These are phyloP conservation scores for Dryas integrifolia DNA, from an alignment of 331 rosid genomes.

Conservation along the genomic window DNA sequence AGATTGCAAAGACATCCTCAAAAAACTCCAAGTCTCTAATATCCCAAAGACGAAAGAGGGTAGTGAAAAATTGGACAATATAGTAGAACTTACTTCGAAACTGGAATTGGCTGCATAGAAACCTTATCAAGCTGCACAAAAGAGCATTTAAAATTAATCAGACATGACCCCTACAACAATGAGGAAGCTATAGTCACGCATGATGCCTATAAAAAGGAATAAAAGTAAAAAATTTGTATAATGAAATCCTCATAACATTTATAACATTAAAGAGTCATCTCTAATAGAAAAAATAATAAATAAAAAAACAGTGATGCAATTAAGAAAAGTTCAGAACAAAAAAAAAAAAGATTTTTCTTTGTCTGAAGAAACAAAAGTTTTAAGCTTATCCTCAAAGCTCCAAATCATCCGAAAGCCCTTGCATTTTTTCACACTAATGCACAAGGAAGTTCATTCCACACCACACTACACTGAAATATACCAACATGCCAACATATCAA, in stretches of 20 bases:
- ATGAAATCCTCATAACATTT: not conserved
- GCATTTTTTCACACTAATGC: not conserved
- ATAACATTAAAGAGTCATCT: not conserved
- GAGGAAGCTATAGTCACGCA: not conserved
- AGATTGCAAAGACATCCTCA: slow-evolving; percentile 11
- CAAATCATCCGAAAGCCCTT: not conserved
- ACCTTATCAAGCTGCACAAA: slow-evolving; percentile 70
- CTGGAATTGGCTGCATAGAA: slow-evolving; percentile 73
- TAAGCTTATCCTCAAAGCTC: not conserved
- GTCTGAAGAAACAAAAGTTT: not conserved
- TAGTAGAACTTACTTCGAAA: slow-evolving; percentile 67
- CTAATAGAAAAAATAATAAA: not conserved
- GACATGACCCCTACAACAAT: slow-evolving; percentile 4
- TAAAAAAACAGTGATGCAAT: not conserved
- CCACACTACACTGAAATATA: slow-evolving; percentile 1
- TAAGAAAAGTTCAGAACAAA: not conserved
- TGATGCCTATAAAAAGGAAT: not conserved
- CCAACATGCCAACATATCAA: not conserved
- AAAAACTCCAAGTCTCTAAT: slow-evolving; percentile 18
- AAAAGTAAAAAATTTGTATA: not conserved
- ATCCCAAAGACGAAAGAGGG: not conserved
- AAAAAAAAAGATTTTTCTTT: not conserved
- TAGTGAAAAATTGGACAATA: not conserved
- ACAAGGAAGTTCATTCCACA: not conserved
- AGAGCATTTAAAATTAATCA: slow-evolving; percentile 6